phyloP scores from a whole-genome alignment of 768 basidiomycete species.

The Collybia sordida region DNA sequence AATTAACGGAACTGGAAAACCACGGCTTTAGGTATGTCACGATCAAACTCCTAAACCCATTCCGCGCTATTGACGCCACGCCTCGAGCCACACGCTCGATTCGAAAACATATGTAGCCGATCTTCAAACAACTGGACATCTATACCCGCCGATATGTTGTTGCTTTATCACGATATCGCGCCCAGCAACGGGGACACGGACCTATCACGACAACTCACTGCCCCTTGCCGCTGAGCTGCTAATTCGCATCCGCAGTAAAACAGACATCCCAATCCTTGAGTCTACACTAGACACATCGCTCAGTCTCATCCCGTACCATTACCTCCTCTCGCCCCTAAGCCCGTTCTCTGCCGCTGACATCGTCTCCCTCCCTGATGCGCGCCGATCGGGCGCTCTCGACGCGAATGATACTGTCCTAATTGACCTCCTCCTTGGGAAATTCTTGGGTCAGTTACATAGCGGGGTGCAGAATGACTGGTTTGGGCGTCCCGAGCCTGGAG shows the following conservation, averaged over 20 bases:
- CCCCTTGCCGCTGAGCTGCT: slow-evolving; percentile 38
- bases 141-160: slow-evolving; percentile 8
- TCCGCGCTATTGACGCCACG: neutral
- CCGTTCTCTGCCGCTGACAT: slow-evolving; percentile 33
- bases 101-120: slow-evolving; percentile 17
- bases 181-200: slow-evolving; percentile 4
- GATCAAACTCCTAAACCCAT: neutral
- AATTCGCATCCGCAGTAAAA: slow-evolving; percentile 37
- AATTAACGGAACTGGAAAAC: slow-evolving; percentile 11
- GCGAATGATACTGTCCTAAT: slow-evolving; percentile 41
- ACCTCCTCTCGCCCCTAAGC: slow-evolving; percentile 49
- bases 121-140: slow-evolving; percentile 8
- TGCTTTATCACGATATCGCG: slow-evolving; percentile 31
- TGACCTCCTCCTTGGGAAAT: slow-evolving; percentile 60
- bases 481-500: slow-evolving; percentile 42
- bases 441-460: slow-evolving; percentile 62
- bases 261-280: slow-evolving; percentile 50
- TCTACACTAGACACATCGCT: slow-evolving; percentile 50
- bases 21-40: slow-evolving; percentile 16
- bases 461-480: slow-evolving; percentile 78
- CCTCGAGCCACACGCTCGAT: slow-evolving; percentile 13
- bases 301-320: slow-evolving; percentile 44
- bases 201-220: slow-evolving; percentile 36
- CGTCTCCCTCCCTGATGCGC: slow-evolving; percentile 38
- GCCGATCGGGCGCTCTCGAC: slow-evolving; percentile 31